Percentiles rank a stretch among this genome's conserved stretches.
Conservation (phyloP, 2,329 filamentous ascomycete species). For the Neonectria punicea region DNA sequence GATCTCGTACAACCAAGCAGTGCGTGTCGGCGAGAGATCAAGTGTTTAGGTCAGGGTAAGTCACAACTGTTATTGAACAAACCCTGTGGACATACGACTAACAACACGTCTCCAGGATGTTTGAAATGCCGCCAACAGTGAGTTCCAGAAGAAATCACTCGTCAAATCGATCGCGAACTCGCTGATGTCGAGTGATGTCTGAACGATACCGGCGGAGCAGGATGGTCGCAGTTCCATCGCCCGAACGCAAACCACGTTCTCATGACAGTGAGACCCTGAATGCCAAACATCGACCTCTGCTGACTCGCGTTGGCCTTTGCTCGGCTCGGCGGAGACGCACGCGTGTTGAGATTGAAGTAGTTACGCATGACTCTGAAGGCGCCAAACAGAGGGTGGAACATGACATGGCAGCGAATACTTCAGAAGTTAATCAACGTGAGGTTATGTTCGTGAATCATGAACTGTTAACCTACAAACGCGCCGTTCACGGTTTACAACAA, state of each 20-base stretch:
- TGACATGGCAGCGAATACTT: neutral
- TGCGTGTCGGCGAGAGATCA: slow-evolving; percentile 1
- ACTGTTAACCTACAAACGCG: neutral
- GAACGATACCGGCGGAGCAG: neutral
- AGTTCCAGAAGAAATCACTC: neutral
- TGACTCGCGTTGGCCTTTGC: neutral
- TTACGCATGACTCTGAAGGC: neutral
- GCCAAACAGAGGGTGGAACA: neutral
- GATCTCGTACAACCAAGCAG: neutral
- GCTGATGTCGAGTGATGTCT: neutral
- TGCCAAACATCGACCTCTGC: neutral
- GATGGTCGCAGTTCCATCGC: slow-evolving; percentile 13
- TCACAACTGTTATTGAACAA: neutral
- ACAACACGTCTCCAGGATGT: neutral
- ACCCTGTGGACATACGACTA: neutral
- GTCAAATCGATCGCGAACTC: slow-evolving; percentile 2
- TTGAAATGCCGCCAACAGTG: neutral
- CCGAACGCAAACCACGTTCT: slow-evolving; percentile 4
- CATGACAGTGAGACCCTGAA: neutral
- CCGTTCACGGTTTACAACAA: neutral
- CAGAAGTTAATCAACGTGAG: neutral
- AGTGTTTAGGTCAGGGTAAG: slow-evolving; percentile 3
- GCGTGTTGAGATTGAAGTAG: slow-evolving; percentile 1
- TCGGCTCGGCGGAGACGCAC: neutral
- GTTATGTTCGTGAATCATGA: neutral